Evolutionary conservation across 1,284 basidiomycete genomes (phyloP).

Genomic region (Mycena citricolor): DNA sequence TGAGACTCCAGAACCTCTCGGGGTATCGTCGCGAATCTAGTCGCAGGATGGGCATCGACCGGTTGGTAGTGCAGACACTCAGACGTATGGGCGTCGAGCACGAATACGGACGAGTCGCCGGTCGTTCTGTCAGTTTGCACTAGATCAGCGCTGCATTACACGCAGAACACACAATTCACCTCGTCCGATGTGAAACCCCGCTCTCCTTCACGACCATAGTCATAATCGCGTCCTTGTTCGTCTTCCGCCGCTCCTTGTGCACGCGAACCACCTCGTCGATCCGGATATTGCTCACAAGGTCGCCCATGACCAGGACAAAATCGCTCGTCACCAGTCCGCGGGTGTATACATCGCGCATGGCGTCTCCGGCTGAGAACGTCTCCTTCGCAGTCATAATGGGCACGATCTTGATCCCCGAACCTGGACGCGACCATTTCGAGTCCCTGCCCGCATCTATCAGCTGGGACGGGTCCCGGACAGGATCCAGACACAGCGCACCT

Average conservation of each 20-base stretch:
- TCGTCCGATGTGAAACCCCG: constrained; percentile 68
- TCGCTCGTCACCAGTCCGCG: constrained; percentile 90
- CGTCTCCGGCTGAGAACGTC: constrained; percentile 92
- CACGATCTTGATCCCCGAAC: constrained; percentile 80
- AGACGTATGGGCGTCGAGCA: constrained; percentile 70
- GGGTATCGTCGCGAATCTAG: constrained; percentile 59
- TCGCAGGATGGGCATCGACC: constrained; percentile 62
- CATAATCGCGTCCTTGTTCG: constrained; percentile 94
- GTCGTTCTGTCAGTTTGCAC: constrained; percentile 47
- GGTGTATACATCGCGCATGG: constrained; percentile 94
- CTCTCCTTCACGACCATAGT: constrained; percentile 89
- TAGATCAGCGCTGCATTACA: constrained; percentile 10
- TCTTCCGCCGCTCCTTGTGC: constrained; percentile 86
- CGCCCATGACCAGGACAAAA: constrained; percentile 92
- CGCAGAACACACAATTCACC: constrained; percentile 48
- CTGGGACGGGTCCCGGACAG: too few relatives aligned
- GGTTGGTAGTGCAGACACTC: constrained; percentile 82
- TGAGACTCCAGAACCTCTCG: constrained; percentile 68
- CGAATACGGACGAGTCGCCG: constrained; percentile 72
- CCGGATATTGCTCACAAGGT: constrained; percentile 91
- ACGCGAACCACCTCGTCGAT: constrained; percentile 86
- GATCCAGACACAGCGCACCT: constrained; percentile 55
- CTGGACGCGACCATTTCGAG: constrained; percentile 78
- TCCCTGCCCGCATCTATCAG: too few relatives aligned
- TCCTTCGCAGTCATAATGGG: constrained; percentile 86